Conservation (phyloP, 2,329 filamentous ascomycete species). For the Nothophoma quercina region DNA sequence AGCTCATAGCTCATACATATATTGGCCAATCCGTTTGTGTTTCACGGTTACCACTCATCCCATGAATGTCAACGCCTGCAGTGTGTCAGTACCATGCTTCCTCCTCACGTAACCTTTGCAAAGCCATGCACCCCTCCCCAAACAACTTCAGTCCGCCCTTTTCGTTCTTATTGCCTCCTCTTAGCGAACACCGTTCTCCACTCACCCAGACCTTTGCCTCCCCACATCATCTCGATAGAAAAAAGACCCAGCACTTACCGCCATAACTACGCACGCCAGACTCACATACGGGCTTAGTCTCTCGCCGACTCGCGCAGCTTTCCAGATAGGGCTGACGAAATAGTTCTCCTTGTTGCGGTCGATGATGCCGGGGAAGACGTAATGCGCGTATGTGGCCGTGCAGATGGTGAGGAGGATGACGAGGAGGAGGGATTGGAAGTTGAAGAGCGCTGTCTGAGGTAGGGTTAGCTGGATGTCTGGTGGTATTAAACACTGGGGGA, state of each 20-base stretch:
- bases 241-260: constrained; percentile 61
- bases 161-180: no score
- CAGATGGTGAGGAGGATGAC: constrained; percentile 95
- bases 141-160: no score
- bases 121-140: no score
- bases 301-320: constrained; percentile 91
- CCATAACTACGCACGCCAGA: constrained; percentile 92
- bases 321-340: constrained; percentile 90
- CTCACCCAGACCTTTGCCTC: no score
- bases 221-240: no score
- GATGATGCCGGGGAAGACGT: constrained; percentile 86
- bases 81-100: constrained; percentile 9
- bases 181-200: no score
- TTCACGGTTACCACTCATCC: constrained; percentile 18
- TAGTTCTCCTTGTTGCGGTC: constrained; percentile 89
- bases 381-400: constrained; percentile 92
- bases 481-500: background rate
- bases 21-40: no score
- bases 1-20: constrained; percentile 8
- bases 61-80: constrained; percentile 41
- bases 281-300: constrained; percentile 94
- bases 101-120: background rate
- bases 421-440: constrained; percentile 95
- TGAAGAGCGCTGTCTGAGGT: constrained; percentile 89
- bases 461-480: constrained; percentile 2